phyloP scores from a whole-genome alignment of 306 rosid species.

The Lupinus albus region DNA sequence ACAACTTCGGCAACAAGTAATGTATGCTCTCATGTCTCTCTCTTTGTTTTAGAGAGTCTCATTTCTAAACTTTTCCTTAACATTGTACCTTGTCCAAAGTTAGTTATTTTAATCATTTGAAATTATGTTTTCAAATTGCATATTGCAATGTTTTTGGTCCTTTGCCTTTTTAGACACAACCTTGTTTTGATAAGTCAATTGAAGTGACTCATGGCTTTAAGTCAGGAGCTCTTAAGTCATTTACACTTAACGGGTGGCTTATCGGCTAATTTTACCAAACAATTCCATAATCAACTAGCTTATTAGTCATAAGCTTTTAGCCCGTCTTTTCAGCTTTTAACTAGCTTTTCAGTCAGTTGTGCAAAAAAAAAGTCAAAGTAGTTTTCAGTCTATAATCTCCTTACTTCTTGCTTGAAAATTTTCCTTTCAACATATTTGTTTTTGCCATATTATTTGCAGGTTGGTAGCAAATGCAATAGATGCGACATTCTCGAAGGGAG shows the following conservation, averaged over 20 bases:
- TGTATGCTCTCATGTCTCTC: constrained; percentile 52
- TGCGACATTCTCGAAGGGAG: constrained; percentile 77
- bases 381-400: constrained; percentile 10
- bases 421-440: constrained; percentile 21
- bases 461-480: constrained; percentile 79
- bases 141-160: not conserved
- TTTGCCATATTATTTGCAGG: constrained; percentile 51
- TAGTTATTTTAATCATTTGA: not conserved
- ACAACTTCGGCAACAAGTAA: constrained; percentile 79
- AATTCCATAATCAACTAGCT: too few species aligned
- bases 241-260: too few species aligned
- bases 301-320: too few species aligned
- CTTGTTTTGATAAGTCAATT: too few species aligned
- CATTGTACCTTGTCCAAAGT: not conserved
- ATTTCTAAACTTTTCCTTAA: not conserved
- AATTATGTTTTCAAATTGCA: not conserved
- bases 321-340: too few species aligned
- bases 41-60: not conserved
- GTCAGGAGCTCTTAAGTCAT: too few species aligned
- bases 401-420: not conserved
- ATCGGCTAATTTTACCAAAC: too few species aligned
- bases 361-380: not conserved
- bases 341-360: too few species aligned
- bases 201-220: too few species aligned
- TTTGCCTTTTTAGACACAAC: not conserved